phyloP scores from a whole-genome alignment of 202 grass and related monocot genomes.

The Digitaria exilis region DNA sequence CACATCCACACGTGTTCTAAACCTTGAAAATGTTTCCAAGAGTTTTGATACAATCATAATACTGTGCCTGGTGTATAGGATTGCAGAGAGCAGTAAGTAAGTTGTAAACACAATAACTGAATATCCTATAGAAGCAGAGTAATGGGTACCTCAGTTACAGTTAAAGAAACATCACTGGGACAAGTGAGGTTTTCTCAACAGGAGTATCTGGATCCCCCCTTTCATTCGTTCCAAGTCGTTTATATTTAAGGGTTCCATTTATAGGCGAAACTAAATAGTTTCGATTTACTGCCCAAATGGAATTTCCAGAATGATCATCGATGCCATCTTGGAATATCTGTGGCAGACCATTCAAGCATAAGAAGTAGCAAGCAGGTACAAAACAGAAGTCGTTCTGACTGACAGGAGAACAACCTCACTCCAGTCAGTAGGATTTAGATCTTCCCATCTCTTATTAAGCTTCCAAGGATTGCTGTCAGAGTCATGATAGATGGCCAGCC shows the following conservation, averaged over 20 bases:
- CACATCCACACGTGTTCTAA: constrained; percentile 85
- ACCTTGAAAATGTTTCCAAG: constrained; percentile 94
- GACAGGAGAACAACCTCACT: constrained; percentile 63
- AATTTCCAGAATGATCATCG: constrained; percentile 54
- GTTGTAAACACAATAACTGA: constrained; percentile 22
- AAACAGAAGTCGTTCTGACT: constrained; percentile 25
- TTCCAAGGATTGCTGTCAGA: constrained; percentile 81
- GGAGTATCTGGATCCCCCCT: constrained; percentile 68
- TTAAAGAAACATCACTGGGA: constrained; percentile 90
- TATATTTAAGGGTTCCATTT: constrained; percentile 99
- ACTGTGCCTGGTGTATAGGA: constrained; percentile 77
- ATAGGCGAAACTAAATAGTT: constrained; percentile 95
- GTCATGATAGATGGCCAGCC: constrained; percentile 91
- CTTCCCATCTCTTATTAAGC: constrained; percentile 91
- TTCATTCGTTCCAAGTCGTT: constrained; percentile 89
- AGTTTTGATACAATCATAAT: constrained; percentile 96
- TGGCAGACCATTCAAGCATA: constrained; percentile 27
- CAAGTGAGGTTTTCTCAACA: constrained; percentile 89
- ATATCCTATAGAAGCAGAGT: constrained; percentile 34
- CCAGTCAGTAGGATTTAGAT: constrained; percentile 84
- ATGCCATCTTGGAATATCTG: constrained; percentile 98
- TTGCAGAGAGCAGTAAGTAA: constrained; percentile 31
- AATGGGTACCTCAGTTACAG: constrained; percentile 75
- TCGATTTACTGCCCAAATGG: constrained; percentile 66
- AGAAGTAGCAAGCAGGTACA: constrained; percentile 31